Base-by-base conservation (phyloP, 2,329 filamentous ascomycete species). In the Colletotrichum tropicicola region DNA sequence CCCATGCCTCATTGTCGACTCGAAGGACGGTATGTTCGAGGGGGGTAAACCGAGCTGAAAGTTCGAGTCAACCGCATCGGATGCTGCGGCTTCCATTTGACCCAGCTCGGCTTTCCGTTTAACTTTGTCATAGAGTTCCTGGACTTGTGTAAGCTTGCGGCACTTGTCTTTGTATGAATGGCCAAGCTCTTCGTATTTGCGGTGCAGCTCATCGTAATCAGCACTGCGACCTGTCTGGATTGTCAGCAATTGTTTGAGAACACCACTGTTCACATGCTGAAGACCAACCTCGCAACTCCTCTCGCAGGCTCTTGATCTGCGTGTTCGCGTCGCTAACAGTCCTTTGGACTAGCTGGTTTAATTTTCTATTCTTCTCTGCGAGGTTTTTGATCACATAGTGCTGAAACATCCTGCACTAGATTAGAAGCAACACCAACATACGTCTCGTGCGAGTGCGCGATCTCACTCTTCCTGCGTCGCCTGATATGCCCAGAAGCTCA, bases 401-500 rank as follows among this genome's bases (percentile, higher is more conserved):
- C 73, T 97, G 92, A 71, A 94, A 97, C 55, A 90, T 85, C 63
- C 90, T 92, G 65, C 8, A n/a, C 7, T 10, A 27, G 1, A 59
- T 67, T 30, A 71, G 69, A 19, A 43, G 44, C 9, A 21, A 15
- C 9, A 10, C 12, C 13, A n/a, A n/a, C 25, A 19, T 15, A 13
- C 3, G 21, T 23, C 3, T 6, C n/a, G 5, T 12, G 15, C 47
- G 12, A 17, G 15, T n/a, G 35, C 12, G 3, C 7, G 62, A 21
- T 75, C 83, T 68, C 72, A 93, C 91, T 97, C 91, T 77, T 97
- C 92, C 71, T 96, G 92, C 3, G 89, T 89, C 19, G 90, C 89
- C 74, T 97, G 94, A 71, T 97, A 97, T 28, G 88, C 90, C 91
- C 93, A 97, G 74, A 97, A 97, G 30, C 86, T 88, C 68, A 97